These are phyloP conservation scores for Cladosporium sp. DNA, from an alignment of 2,329 filamentous ascomycete genomes.

Conservation along the genomic window DNA sequence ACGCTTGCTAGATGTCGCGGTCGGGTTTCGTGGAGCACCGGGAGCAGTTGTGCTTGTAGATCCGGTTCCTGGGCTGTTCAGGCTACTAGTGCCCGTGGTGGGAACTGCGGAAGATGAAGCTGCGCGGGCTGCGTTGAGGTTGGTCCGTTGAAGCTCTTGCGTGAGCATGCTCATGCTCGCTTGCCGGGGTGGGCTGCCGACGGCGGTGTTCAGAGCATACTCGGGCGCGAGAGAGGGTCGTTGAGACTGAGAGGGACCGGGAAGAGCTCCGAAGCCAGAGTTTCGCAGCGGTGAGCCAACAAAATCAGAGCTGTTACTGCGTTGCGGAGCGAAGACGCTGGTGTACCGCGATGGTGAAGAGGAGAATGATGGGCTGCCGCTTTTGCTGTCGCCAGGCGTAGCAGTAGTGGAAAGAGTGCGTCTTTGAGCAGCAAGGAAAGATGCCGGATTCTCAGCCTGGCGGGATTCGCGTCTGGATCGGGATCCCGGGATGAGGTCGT, in stretches of 20 bases:
- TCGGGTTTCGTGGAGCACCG: slow-evolving; percentile 5
- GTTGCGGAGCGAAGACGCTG: slow-evolving; percentile 43
- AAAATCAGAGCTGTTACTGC: slow-evolving; percentile 49
- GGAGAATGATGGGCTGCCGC: slow-evolving; percentile 46
- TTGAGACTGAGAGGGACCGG: slow-evolving; percentile 18
- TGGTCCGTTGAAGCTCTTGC: slow-evolving; percentile 43
- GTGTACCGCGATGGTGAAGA: slow-evolving; percentile 60
- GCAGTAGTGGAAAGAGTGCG: slow-evolving; percentile 41
- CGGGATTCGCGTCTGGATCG: slow-evolving; percentile 57
- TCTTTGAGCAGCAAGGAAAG: slow-evolving; percentile 30
- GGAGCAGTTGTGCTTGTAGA: slow-evolving; percentile 2
- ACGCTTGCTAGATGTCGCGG: slow-evolving; percentile 16
- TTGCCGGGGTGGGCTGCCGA: slow-evolving; percentile 54
- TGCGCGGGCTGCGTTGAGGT: slow-evolving; percentile 32
- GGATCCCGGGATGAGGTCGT: slow-evolving; percentile 60
- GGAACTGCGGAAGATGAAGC: slow-evolving; percentile 16
- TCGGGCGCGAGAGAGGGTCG: slow-evolving; percentile 11
- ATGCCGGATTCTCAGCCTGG: slow-evolving; percentile 44
- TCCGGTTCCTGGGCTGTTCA: slow-evolving; percentile 12
- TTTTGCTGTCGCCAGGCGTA: slow-evolving; percentile 36
- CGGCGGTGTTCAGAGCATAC: slow-evolving; percentile 18
- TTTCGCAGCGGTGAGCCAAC: slow-evolving; percentile 64
- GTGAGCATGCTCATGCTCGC: slow-evolving; percentile 59
- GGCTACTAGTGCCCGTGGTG: slow-evolving; percentile 21
- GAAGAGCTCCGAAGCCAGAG: slow-evolving; percentile 43